phyloP scores from a whole-genome alignment of 768 basidiomycete species.

The Gymnopilus junonius region DNA sequence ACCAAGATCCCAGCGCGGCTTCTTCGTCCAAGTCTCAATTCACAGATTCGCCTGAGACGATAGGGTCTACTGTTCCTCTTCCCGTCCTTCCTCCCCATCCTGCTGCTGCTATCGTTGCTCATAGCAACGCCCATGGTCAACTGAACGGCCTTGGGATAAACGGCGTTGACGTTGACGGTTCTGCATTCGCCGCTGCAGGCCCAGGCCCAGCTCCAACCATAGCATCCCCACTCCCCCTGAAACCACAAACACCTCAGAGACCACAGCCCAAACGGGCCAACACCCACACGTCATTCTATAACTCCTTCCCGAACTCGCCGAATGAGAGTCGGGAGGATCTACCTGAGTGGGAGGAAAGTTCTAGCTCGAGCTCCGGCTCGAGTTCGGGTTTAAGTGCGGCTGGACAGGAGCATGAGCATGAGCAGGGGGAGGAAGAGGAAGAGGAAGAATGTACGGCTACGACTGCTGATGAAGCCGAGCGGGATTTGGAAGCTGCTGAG shows the following conservation, averaged over 20 bases:
- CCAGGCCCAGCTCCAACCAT: no score
- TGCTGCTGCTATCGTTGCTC: no score
- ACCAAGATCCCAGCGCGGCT: slow-evolving; percentile 8
- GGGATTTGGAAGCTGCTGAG: neutral
- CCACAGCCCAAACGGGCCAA: neutral
- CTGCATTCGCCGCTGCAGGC: no score
- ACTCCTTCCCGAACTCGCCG: slow-evolving; percentile 69
- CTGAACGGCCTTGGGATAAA: no score
- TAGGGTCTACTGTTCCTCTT: neutral
- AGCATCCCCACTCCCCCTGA: no score
- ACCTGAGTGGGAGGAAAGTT: slow-evolving; percentile 22
- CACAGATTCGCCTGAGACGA: neutral
- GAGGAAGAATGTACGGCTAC: neutral
- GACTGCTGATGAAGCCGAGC: neutral
- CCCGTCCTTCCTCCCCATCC: slow-evolving; percentile 3
- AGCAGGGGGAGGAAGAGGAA: neutral
- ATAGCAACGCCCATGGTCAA: no score
- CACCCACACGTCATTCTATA: slow-evolving; percentile 53
- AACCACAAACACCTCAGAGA: no score
- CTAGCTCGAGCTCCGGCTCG: no score
- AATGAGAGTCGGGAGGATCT: slow-evolving; percentile 42
- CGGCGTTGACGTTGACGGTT: no score
- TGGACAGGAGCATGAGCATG: no score
- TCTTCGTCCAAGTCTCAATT: neutral
- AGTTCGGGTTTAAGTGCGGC: no score